Percentiles rank a stretch among this genome's conserved stretches.
Conservation (phyloP, 2,329 filamentous ascomycete genomes). For the Apiospora pterosperma region DNA sequence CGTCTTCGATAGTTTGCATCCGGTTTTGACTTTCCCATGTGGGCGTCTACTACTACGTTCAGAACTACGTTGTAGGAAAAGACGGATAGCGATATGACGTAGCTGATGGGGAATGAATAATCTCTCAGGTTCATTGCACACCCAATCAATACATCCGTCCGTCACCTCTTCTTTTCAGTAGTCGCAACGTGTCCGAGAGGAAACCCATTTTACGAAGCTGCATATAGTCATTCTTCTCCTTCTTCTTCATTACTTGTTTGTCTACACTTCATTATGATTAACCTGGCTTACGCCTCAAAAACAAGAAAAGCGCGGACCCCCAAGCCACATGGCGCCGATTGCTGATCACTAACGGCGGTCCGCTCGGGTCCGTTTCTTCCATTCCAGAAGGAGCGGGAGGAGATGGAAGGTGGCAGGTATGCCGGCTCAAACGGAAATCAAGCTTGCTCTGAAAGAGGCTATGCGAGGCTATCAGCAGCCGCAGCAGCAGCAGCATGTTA, state of each 20-base stretch:
- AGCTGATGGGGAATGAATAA: neutral
- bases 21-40: neutral
- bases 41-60: too few species aligned
- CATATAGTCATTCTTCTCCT: neutral
- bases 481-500: too few species aligned
- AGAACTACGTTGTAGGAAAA: too few species aligned
- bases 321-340: neutral
- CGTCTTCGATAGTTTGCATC: neutral
- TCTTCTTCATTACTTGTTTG: too few species aligned
- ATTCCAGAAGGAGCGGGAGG: neutral
- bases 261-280: neutral
- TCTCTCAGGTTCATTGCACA: neutral
- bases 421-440: neutral
- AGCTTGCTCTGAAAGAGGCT: neutral
- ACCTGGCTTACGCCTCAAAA: neutral
- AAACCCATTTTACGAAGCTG: neutral
- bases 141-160: neutral
- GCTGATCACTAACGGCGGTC: neutral
- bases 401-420: neutral
- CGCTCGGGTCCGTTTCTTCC: neutral
- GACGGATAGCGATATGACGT: neutral
- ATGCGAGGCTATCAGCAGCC: conserved; percentile 6
- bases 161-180: neutral
- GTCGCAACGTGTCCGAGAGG: neutral
- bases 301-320: neutral